A percentile compares a stretch with the other conserved stretches of the same genome.
Evolutionary conservation across 495 filamentous ascomycete species (phyloP).

Genomic region (Neurospora sp.): DNA sequence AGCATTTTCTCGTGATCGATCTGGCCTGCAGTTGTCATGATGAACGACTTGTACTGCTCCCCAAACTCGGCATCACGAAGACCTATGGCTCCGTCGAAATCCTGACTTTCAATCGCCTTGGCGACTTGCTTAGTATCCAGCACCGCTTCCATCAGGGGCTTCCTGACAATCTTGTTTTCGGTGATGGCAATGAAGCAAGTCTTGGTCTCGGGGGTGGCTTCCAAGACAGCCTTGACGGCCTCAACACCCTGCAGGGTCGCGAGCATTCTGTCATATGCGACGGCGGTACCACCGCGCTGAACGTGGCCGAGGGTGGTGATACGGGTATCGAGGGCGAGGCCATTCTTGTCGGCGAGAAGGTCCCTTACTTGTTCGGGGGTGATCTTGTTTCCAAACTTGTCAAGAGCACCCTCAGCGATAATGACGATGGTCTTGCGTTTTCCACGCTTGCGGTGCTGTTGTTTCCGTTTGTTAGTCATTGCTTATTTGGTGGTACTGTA

Average conservation of each 20-base stretch:
- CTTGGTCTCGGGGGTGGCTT: conserved; percentile 78
- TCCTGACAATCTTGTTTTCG: conserved; percentile 94
- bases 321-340: conserved; percentile 74
- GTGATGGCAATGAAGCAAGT: conserved; percentile 90
- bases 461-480: neutral
- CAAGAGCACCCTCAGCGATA: conserved; percentile 89
- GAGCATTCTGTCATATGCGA: conserved; percentile 90
- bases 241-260: conserved; percentile 92
- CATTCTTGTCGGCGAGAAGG: conserved; percentile 62
- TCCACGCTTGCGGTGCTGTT: conserved; percentile 76
- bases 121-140: conserved; percentile 73
- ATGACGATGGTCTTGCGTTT: conserved; percentile 98
- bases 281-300: conserved; percentile 83
- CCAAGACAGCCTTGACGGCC: conserved; percentile 91
- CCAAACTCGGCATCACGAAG: conserved; percentile 88
- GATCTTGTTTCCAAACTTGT: conserved; percentile 77
- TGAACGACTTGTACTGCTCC: conserved; percentile 82
- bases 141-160: conserved; percentile 82
- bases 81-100: conserved; percentile 77
- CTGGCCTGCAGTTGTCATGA: conserved; percentile 65
- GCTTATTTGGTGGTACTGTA: neutral
- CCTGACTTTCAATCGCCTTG: conserved; percentile 63
- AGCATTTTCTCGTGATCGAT: conserved; percentile 39
- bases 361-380: conserved; percentile 71
- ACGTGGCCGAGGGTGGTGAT: conserved; percentile 95